phyloP scores from a whole-genome alignment of 1,139 yeast species.

The Zygoascus meyerae region DNA sequence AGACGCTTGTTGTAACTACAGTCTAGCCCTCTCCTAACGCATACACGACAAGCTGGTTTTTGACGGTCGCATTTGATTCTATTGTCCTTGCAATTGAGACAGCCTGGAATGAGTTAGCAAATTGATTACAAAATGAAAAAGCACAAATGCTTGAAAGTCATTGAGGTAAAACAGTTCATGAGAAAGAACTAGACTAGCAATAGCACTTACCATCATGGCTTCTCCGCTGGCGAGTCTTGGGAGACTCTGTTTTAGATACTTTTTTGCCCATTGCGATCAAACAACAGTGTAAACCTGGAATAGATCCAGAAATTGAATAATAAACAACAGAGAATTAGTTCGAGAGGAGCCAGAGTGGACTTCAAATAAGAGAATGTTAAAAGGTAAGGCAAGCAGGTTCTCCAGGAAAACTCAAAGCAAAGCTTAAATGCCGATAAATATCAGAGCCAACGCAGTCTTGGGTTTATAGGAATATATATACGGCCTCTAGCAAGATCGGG shows the following conservation, averaged over 20 bases:
- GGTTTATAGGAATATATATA: too few species aligned
- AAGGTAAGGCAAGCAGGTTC: background rate
- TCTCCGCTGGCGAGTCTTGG: constrained; percentile 1
- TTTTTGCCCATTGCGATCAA: background rate
- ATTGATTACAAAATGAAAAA: too few species aligned
- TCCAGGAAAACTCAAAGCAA: background rate
- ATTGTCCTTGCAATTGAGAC: constrained; percentile 9
- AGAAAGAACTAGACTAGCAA: too few species aligned
- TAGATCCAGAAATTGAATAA: background rate
- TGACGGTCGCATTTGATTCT: constrained; percentile 11
- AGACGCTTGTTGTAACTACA: constrained; percentile 8
- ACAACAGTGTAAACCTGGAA: background rate
- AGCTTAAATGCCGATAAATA: background rate
- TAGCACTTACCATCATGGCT: constrained; percentile 4
- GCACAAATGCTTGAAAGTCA: too few species aligned
- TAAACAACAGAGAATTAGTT: background rate
- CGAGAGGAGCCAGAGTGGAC: too few species aligned
- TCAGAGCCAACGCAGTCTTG: too few species aligned
- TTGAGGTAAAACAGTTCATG: too few species aligned
- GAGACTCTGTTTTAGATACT: background rate
- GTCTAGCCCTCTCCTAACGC: constrained; percentile 3
- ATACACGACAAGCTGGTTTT: constrained; percentile 9
- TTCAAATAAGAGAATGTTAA: background rate
- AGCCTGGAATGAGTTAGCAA: constrained; percentile 5
- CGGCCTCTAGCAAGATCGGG: too few species aligned